These are phyloP conservation scores for Plasmodium berghei DNA, from an alignment of 169 alveolate species.

Conservation along the genomic window DNA sequence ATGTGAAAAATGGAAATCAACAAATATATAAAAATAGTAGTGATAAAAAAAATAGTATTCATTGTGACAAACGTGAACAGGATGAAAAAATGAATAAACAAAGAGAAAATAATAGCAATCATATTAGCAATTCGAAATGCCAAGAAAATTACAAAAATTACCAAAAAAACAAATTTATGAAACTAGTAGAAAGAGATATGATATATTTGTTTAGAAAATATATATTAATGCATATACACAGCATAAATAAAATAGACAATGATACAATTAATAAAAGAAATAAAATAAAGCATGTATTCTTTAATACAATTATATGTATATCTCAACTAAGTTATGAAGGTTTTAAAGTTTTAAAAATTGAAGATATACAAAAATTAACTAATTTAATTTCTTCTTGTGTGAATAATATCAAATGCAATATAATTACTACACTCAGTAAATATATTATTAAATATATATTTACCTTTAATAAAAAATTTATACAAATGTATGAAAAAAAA, in stretches of 20 bases:
- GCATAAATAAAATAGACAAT: constrained; percentile 55
- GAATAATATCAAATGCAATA: constrained; percentile 69
- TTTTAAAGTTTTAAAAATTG: constrained; percentile 47
- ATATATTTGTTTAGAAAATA: constrained; percentile 52
- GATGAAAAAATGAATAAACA: neutral
- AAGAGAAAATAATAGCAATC: too few relatives aligned
- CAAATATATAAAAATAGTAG: too few relatives aligned
- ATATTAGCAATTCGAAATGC: too few relatives aligned
- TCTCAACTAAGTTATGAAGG: constrained; percentile 75
- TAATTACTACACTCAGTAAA: constrained; percentile 58
- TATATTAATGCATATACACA: constrained; percentile 52
- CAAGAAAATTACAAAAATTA: too few relatives aligned
- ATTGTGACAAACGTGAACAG: neutral
- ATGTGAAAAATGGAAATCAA: too few relatives aligned
- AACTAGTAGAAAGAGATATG: constrained; percentile 61
- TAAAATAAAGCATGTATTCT: constrained; percentile 54
- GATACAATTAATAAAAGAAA: constrained; percentile 58
- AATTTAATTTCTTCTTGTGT: constrained; percentile 51
- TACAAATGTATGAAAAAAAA: constrained; percentile 70
- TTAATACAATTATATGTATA: constrained; percentile 69
- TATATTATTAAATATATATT: constrained; percentile 71
- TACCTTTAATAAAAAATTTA: constrained; percentile 68
- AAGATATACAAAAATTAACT: constrained; percentile 52
- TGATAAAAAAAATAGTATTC: neutral
- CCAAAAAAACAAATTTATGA: constrained; percentile 13